phyloP scores from a whole-genome alignment of 1,284 basidiomycete species.

The Pseudomicrostroma phylloplanum region DNA sequence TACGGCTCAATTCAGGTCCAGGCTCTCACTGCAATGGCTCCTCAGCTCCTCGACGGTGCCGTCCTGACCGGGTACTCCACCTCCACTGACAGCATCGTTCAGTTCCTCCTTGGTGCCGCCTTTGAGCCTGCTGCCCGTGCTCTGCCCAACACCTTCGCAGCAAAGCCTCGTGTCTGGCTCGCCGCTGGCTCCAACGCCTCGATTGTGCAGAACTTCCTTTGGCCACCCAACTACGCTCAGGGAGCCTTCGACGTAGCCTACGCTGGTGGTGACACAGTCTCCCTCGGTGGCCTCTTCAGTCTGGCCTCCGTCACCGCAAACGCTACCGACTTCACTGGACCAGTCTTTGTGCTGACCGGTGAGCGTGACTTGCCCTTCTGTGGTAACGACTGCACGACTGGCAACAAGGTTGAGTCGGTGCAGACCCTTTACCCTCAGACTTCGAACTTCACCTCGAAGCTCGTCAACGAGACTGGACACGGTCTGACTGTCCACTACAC shows the following conservation, averaged over 20 bases:
- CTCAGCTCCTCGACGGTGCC: constrained; percentile 43
- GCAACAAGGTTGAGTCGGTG: constrained; percentile 19
- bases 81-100: constrained; percentile 25
- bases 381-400: constrained; percentile 41
- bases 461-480: constrained; percentile 27
- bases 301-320: constrained; percentile 28
- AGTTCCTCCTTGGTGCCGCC: constrained; percentile 39
- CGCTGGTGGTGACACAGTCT: constrained; percentile 41
- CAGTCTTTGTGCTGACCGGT: constrained; percentile 52
- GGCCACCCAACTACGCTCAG: constrained; percentile 51
- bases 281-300: constrained; percentile 49
- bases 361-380: constrained; percentile 50
- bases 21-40: constrained; percentile 32
- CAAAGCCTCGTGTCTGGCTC: constrained; percentile 27
- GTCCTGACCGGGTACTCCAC: constrained; percentile 50
- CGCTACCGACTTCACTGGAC: constrained; percentile 44
- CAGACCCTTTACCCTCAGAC: constrained; percentile 26
- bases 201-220: constrained; percentile 52
- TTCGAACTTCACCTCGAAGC: constrained; percentile 23
- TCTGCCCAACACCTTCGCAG: constrained; percentile 19
- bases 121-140: constrained; percentile 44
- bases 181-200: constrained; percentile 41
- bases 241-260: constrained; percentile 30
- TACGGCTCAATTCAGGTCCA: constrained; percentile 34
- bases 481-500: constrained; percentile 24